phyloP scores from a whole-genome alignment of 1,284 basidiomycete species.

The Ceratobasidium sp. region DNA sequence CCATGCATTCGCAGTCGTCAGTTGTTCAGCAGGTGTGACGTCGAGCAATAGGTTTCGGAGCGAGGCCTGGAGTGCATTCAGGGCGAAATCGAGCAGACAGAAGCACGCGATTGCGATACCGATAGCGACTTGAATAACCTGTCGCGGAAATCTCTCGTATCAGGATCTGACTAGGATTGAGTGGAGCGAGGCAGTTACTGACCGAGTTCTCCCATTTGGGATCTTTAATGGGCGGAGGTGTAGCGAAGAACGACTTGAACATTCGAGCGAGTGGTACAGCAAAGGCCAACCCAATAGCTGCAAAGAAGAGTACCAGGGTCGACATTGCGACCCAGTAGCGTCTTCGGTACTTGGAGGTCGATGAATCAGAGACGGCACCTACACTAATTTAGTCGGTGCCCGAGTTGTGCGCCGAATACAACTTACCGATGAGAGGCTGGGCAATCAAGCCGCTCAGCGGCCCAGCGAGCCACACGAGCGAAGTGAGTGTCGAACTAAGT shows the following conservation, averaged over 20 bases:
- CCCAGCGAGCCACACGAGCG: slow-evolving; percentile 96
- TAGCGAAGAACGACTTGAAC: slow-evolving; percentile 80
- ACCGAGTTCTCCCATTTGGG: slow-evolving; percentile 71
- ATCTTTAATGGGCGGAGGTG: slow-evolving; percentile 88
- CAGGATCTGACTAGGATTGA: not conserved
- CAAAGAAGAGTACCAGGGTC: slow-evolving; percentile 72
- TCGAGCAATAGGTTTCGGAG: slow-evolving; percentile 91
- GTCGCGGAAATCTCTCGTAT: slow-evolving; percentile 28
- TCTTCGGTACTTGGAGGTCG: slow-evolving; percentile 83
- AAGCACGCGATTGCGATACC: slow-evolving; percentile 89
- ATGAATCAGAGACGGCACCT: slow-evolving; percentile 94
- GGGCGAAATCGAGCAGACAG: slow-evolving; percentile 91
- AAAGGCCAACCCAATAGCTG: slow-evolving; percentile 78
- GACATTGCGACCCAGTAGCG: slow-evolving; percentile 89
- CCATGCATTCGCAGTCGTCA: slow-evolving; percentile 96
- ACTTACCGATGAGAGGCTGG: slow-evolving; percentile 89
- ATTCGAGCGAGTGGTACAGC: slow-evolving; percentile 76
- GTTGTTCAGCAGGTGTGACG: slow-evolving; percentile 82
- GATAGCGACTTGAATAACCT: slow-evolving; percentile 78
- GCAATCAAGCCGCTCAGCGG: slow-evolving; percentile 92
- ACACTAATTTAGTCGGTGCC: slow-evolving; percentile 2
- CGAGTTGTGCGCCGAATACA: not conserved
- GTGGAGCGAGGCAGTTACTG: slow-evolving; percentile 44
- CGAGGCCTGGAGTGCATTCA: slow-evolving; percentile 93
- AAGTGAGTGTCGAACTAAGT: slow-evolving; percentile 87